These are phyloP conservation scores for Vicia sativa DNA, from an alignment of 306 rosid species.

Conservation along the genomic window DNA sequence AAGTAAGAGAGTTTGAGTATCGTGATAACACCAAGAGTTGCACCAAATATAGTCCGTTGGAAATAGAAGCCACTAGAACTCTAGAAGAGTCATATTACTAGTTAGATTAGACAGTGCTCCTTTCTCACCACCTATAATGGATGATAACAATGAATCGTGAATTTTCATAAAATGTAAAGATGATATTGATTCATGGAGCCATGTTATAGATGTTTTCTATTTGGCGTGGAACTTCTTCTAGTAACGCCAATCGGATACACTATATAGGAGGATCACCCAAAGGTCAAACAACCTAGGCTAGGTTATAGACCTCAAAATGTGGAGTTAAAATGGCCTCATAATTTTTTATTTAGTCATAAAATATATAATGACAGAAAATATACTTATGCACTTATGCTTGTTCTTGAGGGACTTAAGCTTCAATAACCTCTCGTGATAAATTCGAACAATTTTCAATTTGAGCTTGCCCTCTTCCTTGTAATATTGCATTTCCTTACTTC, in stretches of 20 bases:
- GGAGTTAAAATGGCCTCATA: no score
- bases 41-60: constrained; percentile 42
- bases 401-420: constrained; percentile 81
- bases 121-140: constrained; percentile 50
- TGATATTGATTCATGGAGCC: constrained; percentile 74
- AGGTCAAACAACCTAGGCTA: no score
- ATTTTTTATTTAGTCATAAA: no score
- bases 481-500: constrained; percentile 34
- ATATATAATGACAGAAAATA: no score
- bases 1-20: constrained; percentile 85
- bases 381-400: constrained; percentile 10
- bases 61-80: constrained; percentile 63
- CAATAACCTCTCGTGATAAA: constrained; percentile 64
- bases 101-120: constrained; percentile 83
- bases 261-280: no score
- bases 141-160: constrained; percentile 50
- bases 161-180: constrained; percentile 49
- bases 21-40: constrained; percentile 45
- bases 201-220: constrained; percentile 67
- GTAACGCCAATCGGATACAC: constrained; percentile 67
- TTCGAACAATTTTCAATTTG: constrained; percentile 68
- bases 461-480: constrained; percentile 63
- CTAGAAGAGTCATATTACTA: constrained; percentile 83
- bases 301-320: no score
- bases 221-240: constrained; percentile 69